These are phyloP conservation scores for Amniculicola lignicola DNA, from an alignment of 495 filamentous ascomycete genomes.

Conservation along the genomic window DNA sequence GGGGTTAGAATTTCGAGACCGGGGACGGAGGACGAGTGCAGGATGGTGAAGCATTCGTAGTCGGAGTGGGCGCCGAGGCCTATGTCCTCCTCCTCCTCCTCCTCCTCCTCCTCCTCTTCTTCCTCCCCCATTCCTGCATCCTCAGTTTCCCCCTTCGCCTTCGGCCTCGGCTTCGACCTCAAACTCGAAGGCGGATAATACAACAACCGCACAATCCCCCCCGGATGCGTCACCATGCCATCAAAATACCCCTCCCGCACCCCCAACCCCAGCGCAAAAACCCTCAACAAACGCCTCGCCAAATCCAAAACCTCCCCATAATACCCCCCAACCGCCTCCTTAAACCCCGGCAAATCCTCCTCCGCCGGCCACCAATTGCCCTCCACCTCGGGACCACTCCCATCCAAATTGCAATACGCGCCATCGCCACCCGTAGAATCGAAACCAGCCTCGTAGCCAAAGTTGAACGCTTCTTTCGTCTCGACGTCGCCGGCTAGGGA, in stretches of 20 bases:
- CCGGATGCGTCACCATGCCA: constrained; percentile 44
- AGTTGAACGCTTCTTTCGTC: constrained; percentile 31
- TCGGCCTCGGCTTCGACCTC: no score
- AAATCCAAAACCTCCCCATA: constrained; percentile 28
- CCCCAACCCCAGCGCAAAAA: constrained; percentile 49
- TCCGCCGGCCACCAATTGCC: constrained; percentile 28
- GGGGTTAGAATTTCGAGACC: constrained; percentile 53
- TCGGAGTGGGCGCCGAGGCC: constrained; percentile 52
- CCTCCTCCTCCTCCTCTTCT: background rate
- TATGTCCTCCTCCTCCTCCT: constrained; percentile 33
- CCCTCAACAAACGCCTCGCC: constrained; percentile 25
- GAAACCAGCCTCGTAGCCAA: constrained; percentile 23
- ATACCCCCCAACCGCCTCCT: constrained; percentile 20
- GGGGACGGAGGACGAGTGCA: constrained; percentile 45
- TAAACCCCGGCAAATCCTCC: constrained; percentile 21
- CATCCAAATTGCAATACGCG: constrained; percentile 27
- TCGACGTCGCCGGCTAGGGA: constrained; percentile 20
- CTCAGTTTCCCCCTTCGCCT: constrained; percentile 28
- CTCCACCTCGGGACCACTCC: background rate
- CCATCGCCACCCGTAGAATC: constrained; percentile 29
- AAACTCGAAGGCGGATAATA: constrained; percentile 47
- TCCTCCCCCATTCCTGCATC: background rate
- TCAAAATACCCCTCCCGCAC: constrained; percentile 49
- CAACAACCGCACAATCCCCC: constrained; percentile 45
- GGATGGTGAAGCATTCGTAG: constrained; percentile 51